Evolutionary conservation across 164 flowering plant species (phyloP).

Genomic region (Warburgia ugandensis): DNA sequence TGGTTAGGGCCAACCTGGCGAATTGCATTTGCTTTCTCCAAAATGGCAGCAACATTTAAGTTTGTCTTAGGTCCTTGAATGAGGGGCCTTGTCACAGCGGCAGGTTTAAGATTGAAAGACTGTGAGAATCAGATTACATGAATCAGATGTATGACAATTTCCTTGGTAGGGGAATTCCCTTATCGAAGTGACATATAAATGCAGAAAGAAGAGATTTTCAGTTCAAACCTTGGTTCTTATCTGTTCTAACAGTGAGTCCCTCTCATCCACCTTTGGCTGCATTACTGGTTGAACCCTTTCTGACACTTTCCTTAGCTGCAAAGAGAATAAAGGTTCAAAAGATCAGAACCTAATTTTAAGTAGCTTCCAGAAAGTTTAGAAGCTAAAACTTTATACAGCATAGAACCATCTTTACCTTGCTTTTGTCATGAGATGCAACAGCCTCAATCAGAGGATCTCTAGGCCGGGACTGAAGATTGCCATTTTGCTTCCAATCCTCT

Average conservation of each 20-base stretch:
- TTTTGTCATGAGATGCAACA: constrained; percentile 78
- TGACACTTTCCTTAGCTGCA: constrained; percentile 62
- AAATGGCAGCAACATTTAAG: constrained; percentile 85
- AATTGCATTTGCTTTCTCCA: constrained; percentile 95
- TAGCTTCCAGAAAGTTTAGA: too few relatives aligned
- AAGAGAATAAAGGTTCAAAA: constrained; percentile 1
- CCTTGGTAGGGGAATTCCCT: too few relatives aligned
- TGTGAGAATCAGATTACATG: too few relatives aligned
- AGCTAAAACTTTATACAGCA: too few relatives aligned
- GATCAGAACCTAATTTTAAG: neutral
- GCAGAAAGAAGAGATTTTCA: neutral
- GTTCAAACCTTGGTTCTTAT: constrained; percentile 71
- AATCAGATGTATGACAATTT: too few relatives aligned
- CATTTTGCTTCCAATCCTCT: constrained; percentile 1
- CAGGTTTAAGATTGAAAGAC: constrained; percentile 92
- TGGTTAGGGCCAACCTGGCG: constrained; percentile 59
- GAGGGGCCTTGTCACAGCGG: constrained; percentile 49
- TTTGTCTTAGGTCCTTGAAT: constrained; percentile 80
- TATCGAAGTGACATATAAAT: too few relatives aligned
- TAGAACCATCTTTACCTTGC: constrained; percentile 41
- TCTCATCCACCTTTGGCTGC: constrained; percentile 47
- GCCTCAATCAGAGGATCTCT: constrained; percentile 82
- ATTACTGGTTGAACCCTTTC: constrained; percentile 42
- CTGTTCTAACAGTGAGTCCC: constrained; percentile 75
- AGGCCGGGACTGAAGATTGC: constrained; percentile 29